Percentiles rank a stretch among this genome's conserved stretches.
phyloP scores from a whole-genome alignment of 495 filamentous ascomycete genomes.

The Coniosporium apollinis region DNA sequence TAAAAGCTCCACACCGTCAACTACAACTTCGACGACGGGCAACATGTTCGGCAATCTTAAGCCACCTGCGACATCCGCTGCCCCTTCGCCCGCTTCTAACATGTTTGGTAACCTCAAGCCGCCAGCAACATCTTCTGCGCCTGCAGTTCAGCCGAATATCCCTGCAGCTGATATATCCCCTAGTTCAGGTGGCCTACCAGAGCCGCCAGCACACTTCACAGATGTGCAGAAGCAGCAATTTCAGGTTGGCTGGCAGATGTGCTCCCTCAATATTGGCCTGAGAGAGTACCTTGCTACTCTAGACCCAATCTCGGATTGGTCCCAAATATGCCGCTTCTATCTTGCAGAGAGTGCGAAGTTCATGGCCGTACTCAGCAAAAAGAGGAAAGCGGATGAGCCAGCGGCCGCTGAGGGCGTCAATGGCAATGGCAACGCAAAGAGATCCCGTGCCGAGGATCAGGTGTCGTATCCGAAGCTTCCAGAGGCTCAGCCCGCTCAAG shows the following conservation, averaged over 20 bases:
- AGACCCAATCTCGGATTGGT: background rate
- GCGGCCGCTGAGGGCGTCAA: background rate
- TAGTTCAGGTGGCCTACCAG: background rate
- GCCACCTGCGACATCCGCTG: background rate
- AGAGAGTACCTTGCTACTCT: background rate
- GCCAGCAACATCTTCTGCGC: no score
- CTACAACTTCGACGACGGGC: background rate
- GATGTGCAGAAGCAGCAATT: background rate
- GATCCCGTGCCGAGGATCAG: background rate
- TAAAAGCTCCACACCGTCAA: no score
- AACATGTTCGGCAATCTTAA: background rate
- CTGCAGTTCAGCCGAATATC: background rate
- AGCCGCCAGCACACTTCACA: background rate
- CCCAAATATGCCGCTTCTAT: background rate
- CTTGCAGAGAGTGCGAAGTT: background rate
- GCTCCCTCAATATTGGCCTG: background rate
- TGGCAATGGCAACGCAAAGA: background rate
- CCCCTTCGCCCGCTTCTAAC: background rate
- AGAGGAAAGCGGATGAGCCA: slow-evolving; percentile 4
- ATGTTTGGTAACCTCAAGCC: background rate
- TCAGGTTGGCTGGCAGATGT: background rate
- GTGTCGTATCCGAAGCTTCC: background rate
- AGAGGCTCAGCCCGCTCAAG: background rate
- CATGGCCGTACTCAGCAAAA: background rate
- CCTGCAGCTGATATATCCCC: background rate